Evolutionary conservation across 108 stramenopile genomes (phyloP), one percentile per base, ranked within the genome.

Genomic region (Phaeodactylum tricornutum): DNA sequence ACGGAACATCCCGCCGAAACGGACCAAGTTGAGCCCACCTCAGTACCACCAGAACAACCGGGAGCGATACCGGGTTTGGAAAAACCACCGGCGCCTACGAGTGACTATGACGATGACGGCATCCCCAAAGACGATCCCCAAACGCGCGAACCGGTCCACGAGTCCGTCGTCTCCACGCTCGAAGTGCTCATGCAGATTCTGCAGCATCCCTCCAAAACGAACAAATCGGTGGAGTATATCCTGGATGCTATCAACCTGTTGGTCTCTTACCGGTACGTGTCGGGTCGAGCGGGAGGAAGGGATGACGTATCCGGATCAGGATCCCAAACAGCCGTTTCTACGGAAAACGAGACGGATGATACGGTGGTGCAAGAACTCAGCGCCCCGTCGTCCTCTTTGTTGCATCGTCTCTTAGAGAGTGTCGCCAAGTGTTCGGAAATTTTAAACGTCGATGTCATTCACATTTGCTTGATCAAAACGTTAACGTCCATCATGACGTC

Each of bases 201-300:
- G 41, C 23, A 29, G 29, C 68, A 74, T 64, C 62, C 66, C 9
- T 40, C 56, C 28, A 67, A 58, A 29, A 76, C 74, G 9, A 61
- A 49, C 45, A 69, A 68, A 46, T 77, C 77, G 42, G 61, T 66
- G 41, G 81, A 90, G 37, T 29, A 70, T 28, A 69, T 81, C 19
- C 62, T 90, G 60, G 74, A 72, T 2, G 71, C 71, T 44, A 66
- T 76, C 42, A 59, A 71, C 19, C 61, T 63, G 27, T 44, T 90
- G 1, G 58, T 85, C 11, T 62, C 66, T 4, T 64, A 71, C 19
- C 53, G 66, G 2, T 85, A 84, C 52, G 62, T 90, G 19, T 69
- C 65, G 12, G 88, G 88, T n/a, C 45, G 72, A 32, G 81, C 86
- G 2, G 86, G 86, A 29, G 81, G 81, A 23, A 33, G 50, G 19